Evolutionary conservation across 257 asterid species (phyloP), one percentile per base, ranked within the genome.

Genomic region (Solanum arcanum): DNA sequence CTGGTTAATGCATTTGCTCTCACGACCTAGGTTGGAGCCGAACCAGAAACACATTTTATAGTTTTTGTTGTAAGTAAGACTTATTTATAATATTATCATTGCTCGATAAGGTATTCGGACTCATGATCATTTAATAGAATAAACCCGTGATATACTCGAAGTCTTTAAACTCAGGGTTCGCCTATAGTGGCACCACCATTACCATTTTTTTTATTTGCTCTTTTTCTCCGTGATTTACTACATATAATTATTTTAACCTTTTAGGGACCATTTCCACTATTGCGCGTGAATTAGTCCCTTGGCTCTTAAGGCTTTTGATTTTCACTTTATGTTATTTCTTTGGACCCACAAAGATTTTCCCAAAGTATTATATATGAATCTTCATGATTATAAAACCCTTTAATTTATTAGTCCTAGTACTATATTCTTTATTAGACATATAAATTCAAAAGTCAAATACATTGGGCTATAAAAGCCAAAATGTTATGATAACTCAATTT

Each of bases 291-390:
- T 39, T 76, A 23, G 9, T 47, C 91, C 85, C 89, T 87, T 84
- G 49, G 91, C 91, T 90, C 25, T 47, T 16, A 1, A 29, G 27
- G 68, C 42, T 10, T 78, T 80, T 90, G 60, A 9, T 90, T 86
- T 85, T 75, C 86, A 74, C 91, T 88, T 91, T 89, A 81, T 80
- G 84, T 59, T 75, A 75, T 90, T 70, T 75, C 86, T 41, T 20
- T 86, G 86, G 94, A 91, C 64, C 96, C 97, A 92, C 91, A n/a
- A 76, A 83, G 87, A 92, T 91, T 91, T 87, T 83, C 68, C 59
- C 23, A 42, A 42, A 31, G 39, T 20, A 33, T 47, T 39, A 72
- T 72, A 35, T n/a, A 35, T n/a, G 31, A 41, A 72, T 47, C 70
- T 44, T 72, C 78, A 86, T 72, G 82, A 86, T 86, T 37, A 86